Conservation (phyloP, 78 protist genomes). For the Bodo saltans region DNA sequence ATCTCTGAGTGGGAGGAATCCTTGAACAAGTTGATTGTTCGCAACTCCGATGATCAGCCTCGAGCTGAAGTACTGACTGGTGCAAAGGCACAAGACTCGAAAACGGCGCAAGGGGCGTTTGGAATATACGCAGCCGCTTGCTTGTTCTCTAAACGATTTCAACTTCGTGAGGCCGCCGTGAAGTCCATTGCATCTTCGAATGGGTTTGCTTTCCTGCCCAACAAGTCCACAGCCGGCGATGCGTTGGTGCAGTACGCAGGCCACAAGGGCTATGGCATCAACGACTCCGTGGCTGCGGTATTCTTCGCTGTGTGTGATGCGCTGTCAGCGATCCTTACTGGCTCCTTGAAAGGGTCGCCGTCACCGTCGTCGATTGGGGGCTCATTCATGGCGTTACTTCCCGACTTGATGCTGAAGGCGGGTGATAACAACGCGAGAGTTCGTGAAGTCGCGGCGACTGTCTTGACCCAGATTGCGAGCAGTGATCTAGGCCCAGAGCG, state of each 20-base stretch:
- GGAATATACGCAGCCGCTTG: conserved; percentile 5
- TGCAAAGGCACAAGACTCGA: neutral
- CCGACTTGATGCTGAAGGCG: neutral
- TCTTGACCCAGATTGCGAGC: neutral
- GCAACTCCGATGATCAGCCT: neutral
- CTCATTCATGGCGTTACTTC: neutral
- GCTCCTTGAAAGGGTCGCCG: neutral
- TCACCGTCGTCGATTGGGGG: neutral
- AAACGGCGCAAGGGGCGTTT: too few species aligned
- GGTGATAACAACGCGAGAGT: neutral
- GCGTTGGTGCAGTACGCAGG: neutral
- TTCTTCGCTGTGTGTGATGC: neutral
- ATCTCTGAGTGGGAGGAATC: conserved; percentile 15
- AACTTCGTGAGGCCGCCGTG: conserved; percentile 23
- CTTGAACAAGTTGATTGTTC: neutral
- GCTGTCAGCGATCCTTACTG: neutral
- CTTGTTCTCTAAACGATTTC: conserved; percentile 2
- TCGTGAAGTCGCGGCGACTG: neutral
- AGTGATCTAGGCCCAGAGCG: neutral
- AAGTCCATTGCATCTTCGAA: too few species aligned
- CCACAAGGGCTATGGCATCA: neutral
- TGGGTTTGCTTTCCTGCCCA: neutral
- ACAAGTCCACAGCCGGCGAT: neutral
- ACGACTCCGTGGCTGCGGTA: neutral
- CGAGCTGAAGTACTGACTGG: neutral